Conservation (phyloP, 768 basidiomycete genomes). For the Mycena floridula region DNA sequence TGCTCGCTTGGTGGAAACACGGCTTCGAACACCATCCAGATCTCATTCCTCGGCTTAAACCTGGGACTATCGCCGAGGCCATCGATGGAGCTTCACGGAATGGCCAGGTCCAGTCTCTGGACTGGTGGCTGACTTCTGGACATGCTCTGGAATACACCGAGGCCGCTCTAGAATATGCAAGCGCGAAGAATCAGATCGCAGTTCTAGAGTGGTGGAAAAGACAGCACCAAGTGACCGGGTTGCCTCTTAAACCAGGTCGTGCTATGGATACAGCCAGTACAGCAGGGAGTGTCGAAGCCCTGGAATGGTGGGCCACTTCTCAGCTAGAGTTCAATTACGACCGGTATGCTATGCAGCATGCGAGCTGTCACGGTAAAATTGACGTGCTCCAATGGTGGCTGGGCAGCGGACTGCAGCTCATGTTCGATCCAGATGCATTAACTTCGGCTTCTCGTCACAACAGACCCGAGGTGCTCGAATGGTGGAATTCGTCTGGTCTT, state of each 20-base stretch:
- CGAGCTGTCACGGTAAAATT: constrained; percentile 74
- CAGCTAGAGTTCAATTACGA: constrained; percentile 78
- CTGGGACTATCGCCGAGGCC: constrained; percentile 55
- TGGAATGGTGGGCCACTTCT: constrained; percentile 84
- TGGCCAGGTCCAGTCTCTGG: constrained; percentile 67
- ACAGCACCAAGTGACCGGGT: constrained; percentile 37
- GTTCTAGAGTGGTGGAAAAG: constrained; percentile 83
- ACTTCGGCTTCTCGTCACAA: constrained; percentile 79
- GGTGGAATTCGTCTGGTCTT: constrained; percentile 81
- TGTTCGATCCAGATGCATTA: constrained; percentile 77
- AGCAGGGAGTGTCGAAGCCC: constrained; percentile 65
- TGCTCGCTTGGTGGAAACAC: constrained; percentile 81
- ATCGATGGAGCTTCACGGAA: constrained; percentile 76
- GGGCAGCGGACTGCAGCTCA: constrained; percentile 66
- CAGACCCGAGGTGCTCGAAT: constrained; percentile 74
- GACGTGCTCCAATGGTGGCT: constrained; percentile 84
- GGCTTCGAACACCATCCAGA: constrained; percentile 56
- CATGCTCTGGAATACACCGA: constrained; percentile 71
- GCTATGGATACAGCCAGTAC: constrained; percentile 83
- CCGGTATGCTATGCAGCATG: constrained; percentile 67
- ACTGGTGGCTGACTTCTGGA: constrained; percentile 76
- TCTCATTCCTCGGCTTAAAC: constrained; percentile 48
- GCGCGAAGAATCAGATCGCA: constrained; percentile 67
- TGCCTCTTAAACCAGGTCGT: constrained; percentile 75
- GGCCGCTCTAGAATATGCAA: constrained; percentile 73